Conservation (phyloP, 2,329 filamentous ascomycete species). For the Alternaria triticina region DNA sequence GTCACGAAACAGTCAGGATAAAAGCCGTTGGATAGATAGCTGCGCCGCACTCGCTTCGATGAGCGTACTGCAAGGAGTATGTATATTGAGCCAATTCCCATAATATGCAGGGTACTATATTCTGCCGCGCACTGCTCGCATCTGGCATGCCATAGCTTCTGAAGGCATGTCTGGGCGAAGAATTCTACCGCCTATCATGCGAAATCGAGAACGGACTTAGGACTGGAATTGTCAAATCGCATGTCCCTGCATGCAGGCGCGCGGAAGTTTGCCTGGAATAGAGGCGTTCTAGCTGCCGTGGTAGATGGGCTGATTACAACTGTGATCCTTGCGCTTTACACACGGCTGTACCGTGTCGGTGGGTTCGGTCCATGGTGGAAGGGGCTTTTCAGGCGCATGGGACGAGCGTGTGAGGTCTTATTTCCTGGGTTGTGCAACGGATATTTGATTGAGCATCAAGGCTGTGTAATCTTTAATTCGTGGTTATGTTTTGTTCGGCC, state of each 20-base stretch:
- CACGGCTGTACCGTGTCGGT: conserved; percentile 8
- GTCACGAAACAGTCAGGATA: background rate
- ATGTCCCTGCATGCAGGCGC: background rate
- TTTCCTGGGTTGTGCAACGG: background rate
- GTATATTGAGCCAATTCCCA: conserved; percentile 4
- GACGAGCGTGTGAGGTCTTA: background rate
- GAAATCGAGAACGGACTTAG: background rate
- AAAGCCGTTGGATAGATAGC: background rate
- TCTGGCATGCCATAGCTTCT: conserved; percentile 1
- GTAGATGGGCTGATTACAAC: conserved; percentile 8
- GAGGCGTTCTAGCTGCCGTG: background rate
- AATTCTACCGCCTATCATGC: conserved; percentile 7
- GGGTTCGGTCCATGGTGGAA: background rate
- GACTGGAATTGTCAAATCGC: background rate
- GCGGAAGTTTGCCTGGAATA: background rate
- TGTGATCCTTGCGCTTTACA: background rate
- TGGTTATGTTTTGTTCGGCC: background rate
- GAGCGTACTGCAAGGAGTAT: conserved; percentile 1
- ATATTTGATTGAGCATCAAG: background rate
- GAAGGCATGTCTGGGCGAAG: background rate
- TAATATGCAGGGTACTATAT: conserved; percentile 1
- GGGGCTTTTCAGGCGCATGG: background rate
- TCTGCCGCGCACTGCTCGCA: background rate
- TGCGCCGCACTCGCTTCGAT: conserved; percentile 7
- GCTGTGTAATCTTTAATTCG: no score